phyloP scores from a whole-genome alignment of 257 asterid species.

The Jacaranda mimosifolia region DNA sequence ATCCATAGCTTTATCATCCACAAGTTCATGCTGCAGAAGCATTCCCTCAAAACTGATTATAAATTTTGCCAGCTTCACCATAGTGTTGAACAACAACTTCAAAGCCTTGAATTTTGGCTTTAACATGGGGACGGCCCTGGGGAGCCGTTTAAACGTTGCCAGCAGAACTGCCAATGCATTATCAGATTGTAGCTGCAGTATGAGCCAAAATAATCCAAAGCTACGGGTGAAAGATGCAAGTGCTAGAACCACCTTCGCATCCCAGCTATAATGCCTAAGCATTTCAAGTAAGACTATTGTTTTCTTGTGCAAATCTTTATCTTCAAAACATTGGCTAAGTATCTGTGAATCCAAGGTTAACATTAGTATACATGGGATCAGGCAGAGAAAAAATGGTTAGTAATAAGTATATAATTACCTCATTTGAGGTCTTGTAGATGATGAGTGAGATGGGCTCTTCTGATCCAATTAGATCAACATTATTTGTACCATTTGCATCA shows the following conservation, averaged over 20 bases:
- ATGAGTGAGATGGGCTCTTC: constrained; percentile 53
- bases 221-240: constrained; percentile 58
- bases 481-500: constrained; percentile 26
- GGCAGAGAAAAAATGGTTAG: not conserved
- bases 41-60: constrained; percentile 55
- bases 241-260: constrained; percentile 63
- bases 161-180: constrained; percentile 54
- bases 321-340: constrained; percentile 41
- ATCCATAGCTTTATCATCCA: constrained; percentile 47
- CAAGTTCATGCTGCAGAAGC: constrained; percentile 55
- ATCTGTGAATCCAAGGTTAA: constrained; percentile 50
- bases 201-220: constrained; percentile 64
- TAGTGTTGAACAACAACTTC: constrained; percentile 50
- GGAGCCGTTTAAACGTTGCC: constrained; percentile 53
- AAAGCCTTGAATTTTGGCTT: constrained; percentile 56
- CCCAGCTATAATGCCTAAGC: constrained; percentile 67
- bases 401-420: constrained; percentile 45
- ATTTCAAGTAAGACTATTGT: constrained; percentile 63
- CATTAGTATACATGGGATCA: not conserved
- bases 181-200: constrained; percentile 48
- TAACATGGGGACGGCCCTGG: constrained; percentile 35
- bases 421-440: constrained; percentile 60
- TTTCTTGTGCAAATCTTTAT: constrained; percentile 52
- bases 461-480: constrained; percentile 44
- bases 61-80: constrained; percentile 57